A percentile compares a stretch with the other conserved stretches of the same genome.
phyloP scores from a whole-genome alignment of 2,329 filamentous ascomycete genomes.

The Hypoxylon sp. region DNA sequence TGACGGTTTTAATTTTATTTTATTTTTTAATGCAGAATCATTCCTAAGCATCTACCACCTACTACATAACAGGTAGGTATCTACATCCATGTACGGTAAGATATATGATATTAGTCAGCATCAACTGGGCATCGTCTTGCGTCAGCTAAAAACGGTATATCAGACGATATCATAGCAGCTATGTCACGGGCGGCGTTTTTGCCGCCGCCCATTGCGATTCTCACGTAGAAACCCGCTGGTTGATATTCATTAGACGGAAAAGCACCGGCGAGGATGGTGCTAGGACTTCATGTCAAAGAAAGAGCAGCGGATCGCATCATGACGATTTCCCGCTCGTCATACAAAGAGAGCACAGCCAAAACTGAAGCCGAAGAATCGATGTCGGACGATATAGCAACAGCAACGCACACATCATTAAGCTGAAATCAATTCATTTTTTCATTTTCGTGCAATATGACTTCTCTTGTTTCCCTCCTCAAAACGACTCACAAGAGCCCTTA shows the following conservation, averaged over 20 bases:
- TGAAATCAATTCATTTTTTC: background rate
- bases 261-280: background rate
- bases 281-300: background rate
- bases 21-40: background rate
- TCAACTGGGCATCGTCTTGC: background rate
- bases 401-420: background rate
- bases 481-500: background rate
- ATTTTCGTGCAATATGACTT: background rate
- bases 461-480: conserved; percentile 2
- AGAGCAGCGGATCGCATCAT: background rate
- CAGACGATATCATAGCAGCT: background rate
- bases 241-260: background rate
- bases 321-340: background rate
- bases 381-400: background rate
- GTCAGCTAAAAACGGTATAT: background rate
- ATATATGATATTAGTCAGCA: conserved; percentile 4
- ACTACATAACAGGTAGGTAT: no score
- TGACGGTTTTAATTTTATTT: background rate
- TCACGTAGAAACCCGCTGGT: background rate
- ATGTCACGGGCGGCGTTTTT: background rate
- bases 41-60: background rate
- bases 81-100: background rate
- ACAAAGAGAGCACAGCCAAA: background rate
- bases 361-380: background rate
- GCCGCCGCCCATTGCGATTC: background rate